Conservation (phyloP, 768 basidiomycete genomes). For the Tricholoma sp. region DNA sequence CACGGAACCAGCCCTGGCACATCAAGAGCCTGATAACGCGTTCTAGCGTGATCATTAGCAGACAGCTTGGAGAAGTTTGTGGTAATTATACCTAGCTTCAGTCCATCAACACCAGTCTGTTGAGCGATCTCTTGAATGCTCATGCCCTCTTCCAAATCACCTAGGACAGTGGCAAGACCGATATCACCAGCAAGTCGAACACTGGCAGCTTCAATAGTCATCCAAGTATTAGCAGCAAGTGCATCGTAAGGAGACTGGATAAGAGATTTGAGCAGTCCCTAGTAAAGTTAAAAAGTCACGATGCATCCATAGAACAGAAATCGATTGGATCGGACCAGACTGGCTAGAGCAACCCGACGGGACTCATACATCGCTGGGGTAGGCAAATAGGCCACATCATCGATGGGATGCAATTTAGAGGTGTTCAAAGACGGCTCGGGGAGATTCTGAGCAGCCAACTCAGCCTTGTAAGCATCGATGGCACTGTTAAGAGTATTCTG, state of each 20-base stretch:
- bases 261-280: slow-evolving; percentile 31
- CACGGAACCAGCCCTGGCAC: slow-evolving; percentile 32
- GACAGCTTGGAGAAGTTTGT: background rate
- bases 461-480: slow-evolving; percentile 33
- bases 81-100: slow-evolving; percentile 26
- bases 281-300: background rate
- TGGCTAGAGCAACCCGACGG: slow-evolving; percentile 27
- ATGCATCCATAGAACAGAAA: background rate
- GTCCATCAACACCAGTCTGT: slow-evolving; percentile 27
- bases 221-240: slow-evolving; percentile 28
- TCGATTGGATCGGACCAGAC: slow-evolving; percentile 20
- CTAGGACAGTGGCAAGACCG: slow-evolving; percentile 27
- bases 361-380: slow-evolving; percentile 33
- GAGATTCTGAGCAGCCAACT: slow-evolving; percentile 28
- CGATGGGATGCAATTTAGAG: slow-evolving; percentile 29
- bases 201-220: slow-evolving; percentile 26
- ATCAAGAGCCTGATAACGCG: slow-evolving; percentile 30
- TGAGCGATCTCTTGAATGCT: slow-evolving; percentile 27
- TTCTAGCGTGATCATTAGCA: slow-evolving; percentile 16
- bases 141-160: slow-evolving; percentile 29
- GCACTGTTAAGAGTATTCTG: slow-evolving; percentile 34
- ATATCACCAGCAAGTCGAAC: slow-evolving; percentile 31
- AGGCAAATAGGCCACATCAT: slow-evolving; percentile 31
- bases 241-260: slow-evolving; percentile 33
- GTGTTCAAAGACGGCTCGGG: slow-evolving; percentile 31